Base-by-base conservation (phyloP, 495 filamentous ascomycete genomes). In the Lindgomyces ingoldianus region DNA sequence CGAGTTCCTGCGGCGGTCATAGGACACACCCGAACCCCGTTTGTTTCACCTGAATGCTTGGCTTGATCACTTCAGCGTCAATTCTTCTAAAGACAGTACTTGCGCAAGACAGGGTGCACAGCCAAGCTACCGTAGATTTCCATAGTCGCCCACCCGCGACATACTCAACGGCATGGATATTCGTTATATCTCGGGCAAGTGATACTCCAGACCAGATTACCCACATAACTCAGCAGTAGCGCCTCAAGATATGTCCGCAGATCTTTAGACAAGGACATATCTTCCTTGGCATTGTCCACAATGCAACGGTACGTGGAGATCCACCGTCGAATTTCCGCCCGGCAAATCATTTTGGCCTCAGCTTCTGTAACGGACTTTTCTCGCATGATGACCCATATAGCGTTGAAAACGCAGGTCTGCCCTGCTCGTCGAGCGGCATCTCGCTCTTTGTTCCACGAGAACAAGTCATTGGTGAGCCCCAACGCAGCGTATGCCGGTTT, bases 331-430 rank as follows among this genome's bases (percentile, higher is more conserved):
- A 58, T 58, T 24, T 51, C 21, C 19, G 57, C 14, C 16, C 39
- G 36, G 33, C 62, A 65, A 2, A 65, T 4, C 22, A 21, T 47
- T 10, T 30, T 51, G 2, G 62, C 62, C 21, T 52, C 45, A 3
- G 25, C 22, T 26, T 74, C 69, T 0, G 21, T 56, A 4, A 75
- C 55, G 2, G 57, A 57, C 4, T 63, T 57, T 56, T 75, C 71
- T 22, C 50, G 49, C 76, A 77, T 75, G 19, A 75, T 62, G 30
- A 79, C 74, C 70, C 67, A 77, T 25, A 79, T 69, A 14, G 75
- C 76, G 58, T 78, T 77, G 36, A 71, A 59, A 16, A 77, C 70
- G 12, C 73, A 74, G 36, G 67, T 72, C 21, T 73, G 58, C 33
- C 74, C 75, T 1, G 6, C 30, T 11, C 26, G 16, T n/a, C 46